These are phyloP conservation scores for Fraxinus paxiana DNA, from an alignment of 305 asterid species.

Conservation along the genomic window DNA sequence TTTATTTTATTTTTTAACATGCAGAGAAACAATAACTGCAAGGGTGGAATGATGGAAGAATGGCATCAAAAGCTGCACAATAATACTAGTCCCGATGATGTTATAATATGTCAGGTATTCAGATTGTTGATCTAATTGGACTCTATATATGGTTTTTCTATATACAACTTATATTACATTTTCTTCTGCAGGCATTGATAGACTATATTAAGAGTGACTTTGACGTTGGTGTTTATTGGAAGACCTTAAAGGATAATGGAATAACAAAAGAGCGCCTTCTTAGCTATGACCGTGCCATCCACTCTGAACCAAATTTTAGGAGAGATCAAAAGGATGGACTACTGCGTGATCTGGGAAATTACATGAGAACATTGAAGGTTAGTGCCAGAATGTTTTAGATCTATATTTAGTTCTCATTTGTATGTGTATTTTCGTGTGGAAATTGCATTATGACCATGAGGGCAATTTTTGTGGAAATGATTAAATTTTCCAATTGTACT, in stretches of 20 bases:
- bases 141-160: conserved; percentile 1
- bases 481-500: conserved; percentile 8
- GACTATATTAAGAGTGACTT: conserved; percentile 81
- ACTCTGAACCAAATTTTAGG: conserved; percentile 76
- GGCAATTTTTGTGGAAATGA: conserved; percentile 4
- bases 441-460: not conserved
- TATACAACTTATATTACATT: not conserved
- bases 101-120: conserved; percentile 92
- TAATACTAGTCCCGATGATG: conserved; percentile 99
- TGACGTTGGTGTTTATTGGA: conserved; percentile 84
- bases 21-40: conserved; percentile 87
- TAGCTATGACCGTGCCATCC: conserved; percentile 96
- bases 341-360: conserved; percentile 84
- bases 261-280: conserved; percentile 94
- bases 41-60: conserved; percentile 98
- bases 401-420: conserved; percentile 1
- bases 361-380: conserved; percentile 95
- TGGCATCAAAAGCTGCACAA: conserved; percentile 99
- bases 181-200: conserved; percentile 67
- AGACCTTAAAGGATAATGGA: conserved; percentile 85
- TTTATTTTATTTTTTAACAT: conserved; percentile 16
- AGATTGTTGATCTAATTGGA: conserved; percentile 13
- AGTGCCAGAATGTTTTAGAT: conserved; percentile 8
- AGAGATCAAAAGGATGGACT: conserved; percentile 83
- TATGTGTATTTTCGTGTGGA: conserved; percentile 1